Percentiles rank a stretch among this genome's conserved stretches.
Evolutionary conservation across 805 yeast genomes (phyloP).

Genomic region (Tetrapisispora namnaoensis): DNA sequence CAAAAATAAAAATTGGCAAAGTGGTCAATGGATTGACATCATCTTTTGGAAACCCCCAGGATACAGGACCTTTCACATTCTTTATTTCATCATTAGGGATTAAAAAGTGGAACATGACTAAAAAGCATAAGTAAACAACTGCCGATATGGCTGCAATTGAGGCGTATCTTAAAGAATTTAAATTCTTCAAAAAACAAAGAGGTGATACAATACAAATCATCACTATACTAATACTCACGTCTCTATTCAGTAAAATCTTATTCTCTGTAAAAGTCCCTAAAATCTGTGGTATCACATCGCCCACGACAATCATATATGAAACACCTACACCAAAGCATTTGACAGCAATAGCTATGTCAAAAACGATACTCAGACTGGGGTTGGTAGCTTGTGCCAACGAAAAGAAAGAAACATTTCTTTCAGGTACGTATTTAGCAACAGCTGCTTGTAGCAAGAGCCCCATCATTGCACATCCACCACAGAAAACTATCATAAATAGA

Average conservation of each 20-base stretch:
- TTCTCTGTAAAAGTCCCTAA: slow-evolving; percentile 21
- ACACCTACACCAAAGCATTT: slow-evolving; percentile 67
- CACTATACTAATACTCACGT: slow-evolving; percentile 53
- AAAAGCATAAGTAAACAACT: slow-evolving; percentile 62
- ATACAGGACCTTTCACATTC: slow-evolving; percentile 39
- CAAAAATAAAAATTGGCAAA: slow-evolving; percentile 87
- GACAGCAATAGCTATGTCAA: slow-evolving; percentile 59
- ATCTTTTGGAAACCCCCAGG: slow-evolving; percentile 38
- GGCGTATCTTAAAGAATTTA: slow-evolving; percentile 79
- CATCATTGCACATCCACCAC: slow-evolving; percentile 23
- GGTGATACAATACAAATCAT: slow-evolving; percentile 38
- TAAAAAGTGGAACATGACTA: slow-evolving; percentile 65
- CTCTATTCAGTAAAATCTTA: slow-evolving; percentile 33
- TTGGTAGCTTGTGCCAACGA: slow-evolving; percentile 50
- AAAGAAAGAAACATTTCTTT: slow-evolving; percentile 53
- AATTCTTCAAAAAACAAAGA: slow-evolving; percentile 59
- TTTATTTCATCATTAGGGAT: slow-evolving; percentile 17
- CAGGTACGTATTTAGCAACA: slow-evolving; percentile 44
- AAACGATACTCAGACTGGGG: slow-evolving; percentile 49
- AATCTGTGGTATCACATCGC: slow-evolving; percentile 61
- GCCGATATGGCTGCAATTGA: slow-evolving; percentile 75
- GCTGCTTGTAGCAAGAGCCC: slow-evolving; percentile 58
- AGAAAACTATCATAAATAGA: slow-evolving; percentile 15
- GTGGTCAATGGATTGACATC: slow-evolving; percentile 45
- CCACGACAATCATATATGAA: slow-evolving; percentile 58